Percentiles rank a stretch among this genome's conserved stretches.
These are phyloP conservation scores for Antitrichia curtipendula DNA, from an alignment of 225 moss, liverwort and hornwort species.

Conservation along the genomic window DNA sequence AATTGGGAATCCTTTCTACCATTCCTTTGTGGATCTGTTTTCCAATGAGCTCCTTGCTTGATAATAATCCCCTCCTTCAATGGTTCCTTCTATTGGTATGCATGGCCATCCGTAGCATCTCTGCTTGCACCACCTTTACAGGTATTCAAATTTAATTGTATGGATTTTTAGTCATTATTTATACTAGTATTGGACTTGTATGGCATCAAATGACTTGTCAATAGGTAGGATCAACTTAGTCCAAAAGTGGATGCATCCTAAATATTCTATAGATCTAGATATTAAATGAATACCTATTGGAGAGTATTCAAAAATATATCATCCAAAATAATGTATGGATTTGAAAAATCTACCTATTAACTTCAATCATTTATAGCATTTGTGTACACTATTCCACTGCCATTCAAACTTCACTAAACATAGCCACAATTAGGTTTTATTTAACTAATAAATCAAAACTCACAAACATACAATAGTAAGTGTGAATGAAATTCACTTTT, in stretches of 20 bases:
- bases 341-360: not conserved
- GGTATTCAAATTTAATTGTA: not conserved
- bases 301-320: not conserved
- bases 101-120: conserved; percentile 51
- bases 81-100: conserved; percentile 44
- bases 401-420: not conserved
- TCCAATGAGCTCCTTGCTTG: conserved; percentile 50
- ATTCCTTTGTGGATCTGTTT: conserved; percentile 69
- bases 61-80: conserved; percentile 15
- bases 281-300: not conserved
- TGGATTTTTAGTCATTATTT: not conserved
- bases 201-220: not conserved
- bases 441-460: not conserved
- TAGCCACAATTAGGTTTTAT: too few relatives aligned
- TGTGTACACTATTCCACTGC: not conserved
- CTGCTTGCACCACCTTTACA: conserved; percentile 71
- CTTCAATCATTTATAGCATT: not conserved
- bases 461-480: not conserved
- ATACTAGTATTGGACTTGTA: not conserved
- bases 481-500: not conserved
- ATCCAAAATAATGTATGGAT: not conserved
- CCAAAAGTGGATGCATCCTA: not conserved
- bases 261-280: not conserved
- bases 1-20: conserved; percentile 53
- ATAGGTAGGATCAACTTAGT: too few relatives aligned